Conservation (phyloP, 2,329 filamentous ascomycete species). For the Cucurbitaria berberidis region DNA sequence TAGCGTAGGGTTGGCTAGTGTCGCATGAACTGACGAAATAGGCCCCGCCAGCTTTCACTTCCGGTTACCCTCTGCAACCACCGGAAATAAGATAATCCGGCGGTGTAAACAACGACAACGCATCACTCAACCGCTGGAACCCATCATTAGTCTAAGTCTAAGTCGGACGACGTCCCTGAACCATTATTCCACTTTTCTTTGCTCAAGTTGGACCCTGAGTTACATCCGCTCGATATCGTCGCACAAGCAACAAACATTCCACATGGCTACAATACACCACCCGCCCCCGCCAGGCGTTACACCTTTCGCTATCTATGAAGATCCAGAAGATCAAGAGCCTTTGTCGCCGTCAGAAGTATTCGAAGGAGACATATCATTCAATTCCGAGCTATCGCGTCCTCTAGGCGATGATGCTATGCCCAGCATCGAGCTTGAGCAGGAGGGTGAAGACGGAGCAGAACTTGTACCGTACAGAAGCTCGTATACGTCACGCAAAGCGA, state of each 20-base stretch:
- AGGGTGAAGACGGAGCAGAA: constrained; percentile 16
- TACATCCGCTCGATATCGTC: constrained; percentile 15
- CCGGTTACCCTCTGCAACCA: constrained; percentile 23
- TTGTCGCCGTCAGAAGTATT: constrained; percentile 39
- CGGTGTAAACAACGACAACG: constrained; percentile 30
- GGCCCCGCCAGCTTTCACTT: constrained; percentile 12
- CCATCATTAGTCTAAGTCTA: constrained; percentile 6
- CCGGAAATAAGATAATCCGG: constrained; percentile 8
- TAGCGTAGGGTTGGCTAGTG: not conserved
- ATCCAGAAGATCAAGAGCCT: constrained; percentile 38
- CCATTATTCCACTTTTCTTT: constrained; percentile 4
- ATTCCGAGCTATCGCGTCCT: constrained; percentile 38
- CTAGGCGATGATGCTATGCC: constrained; percentile 36
- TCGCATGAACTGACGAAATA: not conserved
- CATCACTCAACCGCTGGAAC: constrained; percentile 20
- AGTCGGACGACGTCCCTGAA: constrained; percentile 16
- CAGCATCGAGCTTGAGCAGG: constrained; percentile 38
- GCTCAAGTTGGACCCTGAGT: constrained; percentile 20
- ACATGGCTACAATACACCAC: constrained; percentile 43
- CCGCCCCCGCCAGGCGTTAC: constrained; percentile 37
- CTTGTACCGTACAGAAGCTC: constrained; percentile 41
- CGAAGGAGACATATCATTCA: constrained; percentile 43
- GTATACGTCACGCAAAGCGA: constrained; percentile 39
- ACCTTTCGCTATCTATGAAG: constrained; percentile 45
- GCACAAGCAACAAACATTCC: constrained; percentile 25